phyloP scores from a whole-genome alignment of 2,329 filamentous ascomycete genomes.

The Endoconidiophora polonica region DNA sequence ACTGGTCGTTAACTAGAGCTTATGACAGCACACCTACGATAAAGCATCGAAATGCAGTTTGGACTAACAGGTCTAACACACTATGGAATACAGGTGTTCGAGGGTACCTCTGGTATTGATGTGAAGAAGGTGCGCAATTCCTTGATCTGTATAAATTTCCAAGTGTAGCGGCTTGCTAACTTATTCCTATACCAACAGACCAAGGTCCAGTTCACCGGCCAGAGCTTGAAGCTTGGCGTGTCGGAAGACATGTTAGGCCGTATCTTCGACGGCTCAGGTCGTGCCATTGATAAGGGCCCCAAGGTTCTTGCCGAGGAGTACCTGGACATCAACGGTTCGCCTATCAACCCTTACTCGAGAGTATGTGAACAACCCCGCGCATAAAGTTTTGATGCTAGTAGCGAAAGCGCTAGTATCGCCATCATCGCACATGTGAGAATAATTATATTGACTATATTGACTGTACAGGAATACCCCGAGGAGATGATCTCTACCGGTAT shows the following conservation, averaged over 20 bases:
- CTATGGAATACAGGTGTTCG: constrained; percentile 58
- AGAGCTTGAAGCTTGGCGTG: constrained; percentile 95
- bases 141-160: background rate
- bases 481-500: constrained; percentile 99
- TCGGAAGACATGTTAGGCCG: constrained; percentile 99
- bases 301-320: constrained; percentile 97
- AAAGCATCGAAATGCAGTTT: too few relatives aligned
- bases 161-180: constrained; percentile 16
- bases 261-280: constrained; percentile 95
- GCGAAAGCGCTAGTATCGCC: background rate
- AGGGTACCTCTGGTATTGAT: constrained; percentile 92
- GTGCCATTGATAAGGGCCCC: constrained; percentile 96
- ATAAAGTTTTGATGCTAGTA: background rate
- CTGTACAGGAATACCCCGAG: constrained; percentile 74
- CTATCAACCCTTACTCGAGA: constrained; percentile 95
- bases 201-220: constrained; percentile 90
- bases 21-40: too few relatives aligned
- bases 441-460: background rate
- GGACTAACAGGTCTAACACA: background rate
- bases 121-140: constrained; percentile 70
- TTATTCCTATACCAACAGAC: constrained; percentile 39
- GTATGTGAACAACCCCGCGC: constrained; percentile 32
- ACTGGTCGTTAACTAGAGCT: background rate
- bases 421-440: background rate
- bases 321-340: constrained; percentile 95